These are phyloP conservation scores for Ziziphus jujuba DNA, from an alignment of 306 rosid species.

Conservation along the genomic window DNA sequence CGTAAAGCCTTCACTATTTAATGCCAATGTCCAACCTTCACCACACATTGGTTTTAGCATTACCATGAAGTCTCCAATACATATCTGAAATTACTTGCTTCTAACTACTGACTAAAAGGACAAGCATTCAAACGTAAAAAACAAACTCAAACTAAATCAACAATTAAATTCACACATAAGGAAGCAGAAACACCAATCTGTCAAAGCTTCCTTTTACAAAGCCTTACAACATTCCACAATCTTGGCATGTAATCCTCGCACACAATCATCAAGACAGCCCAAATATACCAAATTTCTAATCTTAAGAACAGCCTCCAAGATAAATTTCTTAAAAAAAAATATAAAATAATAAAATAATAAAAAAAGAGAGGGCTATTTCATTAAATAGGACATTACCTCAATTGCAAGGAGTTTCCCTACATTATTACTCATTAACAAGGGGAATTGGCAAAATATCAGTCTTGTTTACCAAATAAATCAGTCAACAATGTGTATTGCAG, in stretches of 20 bases:
- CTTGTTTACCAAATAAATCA: conserved; percentile 10
- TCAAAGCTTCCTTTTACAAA: background rate
- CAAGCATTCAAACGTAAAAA: background rate
- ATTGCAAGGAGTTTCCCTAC: conserved; percentile 2
- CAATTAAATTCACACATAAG: background rate
- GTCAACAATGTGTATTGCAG: background rate
- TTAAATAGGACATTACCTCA: background rate
- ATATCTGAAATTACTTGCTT: conserved; percentile 1
- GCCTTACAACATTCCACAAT: background rate
- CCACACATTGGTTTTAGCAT: background rate
- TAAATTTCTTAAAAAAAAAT: background rate
- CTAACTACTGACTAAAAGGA: conserved; percentile 10
- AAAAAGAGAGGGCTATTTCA: background rate
- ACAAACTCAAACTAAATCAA: conserved; percentile 7
- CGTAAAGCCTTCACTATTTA: conserved; percentile 6
- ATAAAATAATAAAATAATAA: background rate
- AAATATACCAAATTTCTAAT: background rate
- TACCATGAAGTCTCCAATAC: background rate
- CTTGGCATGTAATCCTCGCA: background rate
- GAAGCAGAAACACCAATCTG: conserved; percentile 1
- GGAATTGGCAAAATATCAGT: conserved; percentile 4
- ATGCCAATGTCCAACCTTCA: conserved; percentile 8
- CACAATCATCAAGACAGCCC: background rate
- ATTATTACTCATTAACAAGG: conserved; percentile 4
- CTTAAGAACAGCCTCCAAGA: background rate